phyloP scores from a whole-genome alignment of 2,329 filamentous ascomycete genomes.

The Malbranchea zuffiana region DNA sequence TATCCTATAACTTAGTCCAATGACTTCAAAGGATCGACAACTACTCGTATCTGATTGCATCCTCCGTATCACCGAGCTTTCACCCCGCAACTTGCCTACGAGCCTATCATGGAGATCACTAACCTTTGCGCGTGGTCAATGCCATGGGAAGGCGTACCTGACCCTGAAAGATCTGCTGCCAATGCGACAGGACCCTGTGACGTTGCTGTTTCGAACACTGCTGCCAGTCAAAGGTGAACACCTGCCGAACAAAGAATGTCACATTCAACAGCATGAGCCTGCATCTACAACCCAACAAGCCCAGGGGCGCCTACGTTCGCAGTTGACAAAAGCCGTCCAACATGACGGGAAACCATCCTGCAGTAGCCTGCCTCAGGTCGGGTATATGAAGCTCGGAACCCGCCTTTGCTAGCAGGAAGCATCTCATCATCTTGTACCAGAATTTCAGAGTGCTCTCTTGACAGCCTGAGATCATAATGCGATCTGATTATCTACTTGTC shows the following conservation, averaged over 20 bases:
- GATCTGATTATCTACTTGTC: slow-evolving; percentile 1
- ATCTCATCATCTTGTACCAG: neutral
- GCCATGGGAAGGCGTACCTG: neutral
- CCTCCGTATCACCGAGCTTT: neutral
- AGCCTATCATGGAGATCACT: too few species aligned
- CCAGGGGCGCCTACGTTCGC: neutral
- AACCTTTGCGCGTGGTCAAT: neutral
- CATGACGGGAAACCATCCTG: neutral
- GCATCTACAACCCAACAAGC: too few species aligned
- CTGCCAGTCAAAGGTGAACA: neutral
- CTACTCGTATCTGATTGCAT: neutral
- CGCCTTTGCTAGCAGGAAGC: neutral
- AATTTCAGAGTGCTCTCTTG: neutral
- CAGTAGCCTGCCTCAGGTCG: neutral
- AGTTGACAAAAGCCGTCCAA: neutral
- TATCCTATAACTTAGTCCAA: neutral
- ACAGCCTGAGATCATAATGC: neutral
- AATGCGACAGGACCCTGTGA: slow-evolving; percentile 1
- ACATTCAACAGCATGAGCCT: neutral
- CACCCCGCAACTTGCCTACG: neutral
- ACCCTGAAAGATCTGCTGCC: neutral
- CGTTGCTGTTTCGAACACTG: neutral
- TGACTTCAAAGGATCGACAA: too few species aligned
- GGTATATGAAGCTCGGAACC: neutral
- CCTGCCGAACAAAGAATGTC: slow-evolving; percentile 1